phyloP scores from a whole-genome alignment of 441 rosid species.

The Pelargonium cotyledonis region DNA sequence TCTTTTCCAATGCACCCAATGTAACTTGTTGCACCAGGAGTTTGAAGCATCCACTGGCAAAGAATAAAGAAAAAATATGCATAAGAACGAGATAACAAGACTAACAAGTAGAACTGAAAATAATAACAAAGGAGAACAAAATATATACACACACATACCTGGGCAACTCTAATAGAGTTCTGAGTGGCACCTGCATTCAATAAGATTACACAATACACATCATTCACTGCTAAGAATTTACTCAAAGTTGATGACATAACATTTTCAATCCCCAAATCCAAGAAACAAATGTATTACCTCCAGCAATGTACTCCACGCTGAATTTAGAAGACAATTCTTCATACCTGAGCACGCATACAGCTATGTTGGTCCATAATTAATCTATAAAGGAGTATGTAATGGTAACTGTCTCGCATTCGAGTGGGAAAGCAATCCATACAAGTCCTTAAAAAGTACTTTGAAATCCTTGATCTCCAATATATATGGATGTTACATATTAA shows the following conservation, averaged over 20 bases:
- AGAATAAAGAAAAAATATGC: conserved; percentile 10
- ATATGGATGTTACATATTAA: too few species aligned
- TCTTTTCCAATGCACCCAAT: conserved; percentile 95
- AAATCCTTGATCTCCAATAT: background rate
- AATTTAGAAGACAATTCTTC: background rate
- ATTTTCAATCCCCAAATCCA: conserved; percentile 5
- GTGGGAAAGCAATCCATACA: background rate
- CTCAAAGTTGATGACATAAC: background rate
- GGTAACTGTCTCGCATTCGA: background rate
- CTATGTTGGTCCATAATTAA: background rate
- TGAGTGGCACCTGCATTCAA: conserved; percentile 52
- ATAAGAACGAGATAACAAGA: background rate
- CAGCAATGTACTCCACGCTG: background rate
- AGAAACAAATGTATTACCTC: background rate
- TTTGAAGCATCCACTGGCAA: conserved; percentile 93
- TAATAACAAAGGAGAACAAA: background rate
- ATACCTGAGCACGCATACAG: background rate
- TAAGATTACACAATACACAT: conserved; percentile 7
- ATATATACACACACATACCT: conserved; percentile 50
- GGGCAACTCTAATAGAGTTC: conserved; percentile 89
- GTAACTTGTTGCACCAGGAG: conserved; percentile 75
- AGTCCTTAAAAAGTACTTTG: background rate
- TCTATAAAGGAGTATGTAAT: background rate
- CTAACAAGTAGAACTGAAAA: background rate
- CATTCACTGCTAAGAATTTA: conserved; percentile 3